A percentile compares a stretch with the other conserved stretches of the same genome.
Evolutionary conservation across 2,329 filamentous ascomycete species (phyloP).

Genomic region (Alternaria hordeiaustralica): DNA sequence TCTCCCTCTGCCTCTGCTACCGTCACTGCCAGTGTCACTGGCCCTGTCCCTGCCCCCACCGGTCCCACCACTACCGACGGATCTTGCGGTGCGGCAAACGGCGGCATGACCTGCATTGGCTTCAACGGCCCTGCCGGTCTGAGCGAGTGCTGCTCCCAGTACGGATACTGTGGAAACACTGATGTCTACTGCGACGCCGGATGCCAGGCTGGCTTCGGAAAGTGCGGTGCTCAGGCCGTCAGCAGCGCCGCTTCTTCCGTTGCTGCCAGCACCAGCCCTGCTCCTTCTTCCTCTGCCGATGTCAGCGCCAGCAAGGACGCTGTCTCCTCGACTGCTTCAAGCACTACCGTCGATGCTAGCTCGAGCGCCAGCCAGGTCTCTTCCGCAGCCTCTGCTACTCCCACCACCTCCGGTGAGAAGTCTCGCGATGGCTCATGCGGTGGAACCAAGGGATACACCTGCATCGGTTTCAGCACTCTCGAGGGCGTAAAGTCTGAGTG

Average conservation of each 20-base stretch:
- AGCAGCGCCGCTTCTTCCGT: conserved; percentile 1
- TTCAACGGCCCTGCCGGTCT: conserved; percentile 29
- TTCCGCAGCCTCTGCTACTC: conserved; percentile 13
- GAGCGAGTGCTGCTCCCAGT: conserved; percentile 54
- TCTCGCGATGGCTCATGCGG: conserved; percentile 31
- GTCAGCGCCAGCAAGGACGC: not conserved
- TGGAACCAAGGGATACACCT: conserved; percentile 29
- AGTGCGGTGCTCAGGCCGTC: conserved; percentile 9
- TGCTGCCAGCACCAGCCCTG: not conserved
- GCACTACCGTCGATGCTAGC: not conserved
- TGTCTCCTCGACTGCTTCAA: conserved; percentile 8
- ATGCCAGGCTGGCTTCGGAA: conserved; percentile 27
- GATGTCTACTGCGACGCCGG: conserved; percentile 30
- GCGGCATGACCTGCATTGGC: conserved; percentile 29
- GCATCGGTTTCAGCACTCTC: conserved; percentile 24
- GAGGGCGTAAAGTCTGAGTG: conserved; percentile 48
- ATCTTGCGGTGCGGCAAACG: conserved; percentile 25
- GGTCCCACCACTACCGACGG: conserved; percentile 25
- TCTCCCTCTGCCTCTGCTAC: conserved; percentile 4
- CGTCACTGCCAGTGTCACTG: conserved; percentile 45
- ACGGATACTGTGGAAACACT: conserved; percentile 48
- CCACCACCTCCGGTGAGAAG: conserved; percentile 17
- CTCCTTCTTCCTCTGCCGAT: not conserved
- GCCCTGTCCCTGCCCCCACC: conserved; percentile 17
- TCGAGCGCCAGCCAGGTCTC: conserved; percentile 7